phyloP scores from a whole-genome alignment of 495 filamentous ascomycete genomes.

The Penicillium pulvis region DNA sequence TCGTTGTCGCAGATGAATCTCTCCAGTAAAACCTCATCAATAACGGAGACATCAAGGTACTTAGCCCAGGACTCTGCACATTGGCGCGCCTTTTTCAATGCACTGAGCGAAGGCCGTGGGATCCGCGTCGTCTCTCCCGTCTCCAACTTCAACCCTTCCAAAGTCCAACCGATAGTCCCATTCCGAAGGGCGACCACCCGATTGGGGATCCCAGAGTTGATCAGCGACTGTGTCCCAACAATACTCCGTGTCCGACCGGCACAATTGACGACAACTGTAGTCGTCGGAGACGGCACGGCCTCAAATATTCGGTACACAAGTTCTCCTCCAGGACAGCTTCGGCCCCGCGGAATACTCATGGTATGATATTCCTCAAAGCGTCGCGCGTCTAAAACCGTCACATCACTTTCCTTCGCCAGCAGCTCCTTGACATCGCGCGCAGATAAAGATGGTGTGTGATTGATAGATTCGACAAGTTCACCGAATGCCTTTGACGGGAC shows the following conservation, averaged over 20 bases:
- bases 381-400: slow-evolving; percentile 27
- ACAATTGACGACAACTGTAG: slow-evolving; percentile 30
- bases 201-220: slow-evolving; percentile 27
- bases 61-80: slow-evolving; percentile 23
- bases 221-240: slow-evolving; percentile 27
- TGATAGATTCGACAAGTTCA: slow-evolving; percentile 32
- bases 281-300: slow-evolving; percentile 24
- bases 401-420: slow-evolving; percentile 18
- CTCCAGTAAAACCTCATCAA: slow-evolving; percentile 5
- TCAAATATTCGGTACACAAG: slow-evolving; percentile 29
- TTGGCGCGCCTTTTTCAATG: slow-evolving; percentile 17
- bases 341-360: slow-evolving; percentile 31
- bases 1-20: background rate
- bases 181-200: slow-evolving; percentile 29
- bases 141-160: slow-evolving; percentile 27
- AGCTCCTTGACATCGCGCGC: slow-evolving; percentile 24
- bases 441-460: slow-evolving; percentile 29
- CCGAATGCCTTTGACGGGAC: slow-evolving; percentile 34
- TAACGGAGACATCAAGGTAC: slow-evolving; percentile 16
- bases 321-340: slow-evolving; percentile 32
- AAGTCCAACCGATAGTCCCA: slow-evolving; percentile 33
- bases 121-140: slow-evolving; percentile 13
- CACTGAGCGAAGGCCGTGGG: slow-evolving; percentile 17
- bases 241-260: slow-evolving; percentile 33
- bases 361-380: slow-evolving; percentile 29